Base-by-base conservation (phyloP, 2,329 filamentous ascomycete genomes). In the Neofusicoccum parvum region DNA sequence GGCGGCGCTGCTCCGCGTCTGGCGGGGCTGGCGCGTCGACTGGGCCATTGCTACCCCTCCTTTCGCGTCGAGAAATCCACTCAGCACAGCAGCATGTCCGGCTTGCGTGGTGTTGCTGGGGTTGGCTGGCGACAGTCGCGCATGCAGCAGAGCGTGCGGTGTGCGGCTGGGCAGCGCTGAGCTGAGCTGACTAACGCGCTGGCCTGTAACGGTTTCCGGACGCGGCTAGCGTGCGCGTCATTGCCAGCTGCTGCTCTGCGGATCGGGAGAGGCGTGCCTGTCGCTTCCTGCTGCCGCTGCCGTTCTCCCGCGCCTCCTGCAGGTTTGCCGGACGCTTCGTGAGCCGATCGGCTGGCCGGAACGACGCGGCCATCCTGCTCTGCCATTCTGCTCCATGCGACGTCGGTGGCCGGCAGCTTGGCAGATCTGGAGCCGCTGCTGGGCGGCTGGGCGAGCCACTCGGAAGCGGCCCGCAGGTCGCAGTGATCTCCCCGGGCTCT, bases 1-100 rank as follows among this genome's bases (percentile, higher is more conserved):
- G 17, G 64, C 64, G 34, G 64, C 64, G 56, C 54, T 60, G 46
- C 46, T 51, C 36, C 64, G 64, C 27, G 64, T 65, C 56, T 65
- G 64, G 23, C 64, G 64, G 37, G 64, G 48, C 15, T 53, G 54
- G 48, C 64, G 64, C 27, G 43, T 43, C 11, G 53, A 32, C 46
- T 59, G 63, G 51, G 63, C 63, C 63, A 65, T 65, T 39, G 34
- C n/a, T 6, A 17, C 46, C 37, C 41, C 56, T 27, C 12, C n/a
- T 45, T 60, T 39, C 5, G 7, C 12, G 50, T 37, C 34, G 9
- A 17, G 3, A 17, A 27, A 1, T 36, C 17, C 56, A 37, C 27
- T 48, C 41, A 60, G 56, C 32, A 17, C 41, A 17, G 10, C 27
- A 15, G 56, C 56, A 60, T 60, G 6, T 34, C 53, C 5, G 54